Base-by-base conservation (phyloP, 371 early-diverging fungal species). In the Batkoa obscura region DNA sequence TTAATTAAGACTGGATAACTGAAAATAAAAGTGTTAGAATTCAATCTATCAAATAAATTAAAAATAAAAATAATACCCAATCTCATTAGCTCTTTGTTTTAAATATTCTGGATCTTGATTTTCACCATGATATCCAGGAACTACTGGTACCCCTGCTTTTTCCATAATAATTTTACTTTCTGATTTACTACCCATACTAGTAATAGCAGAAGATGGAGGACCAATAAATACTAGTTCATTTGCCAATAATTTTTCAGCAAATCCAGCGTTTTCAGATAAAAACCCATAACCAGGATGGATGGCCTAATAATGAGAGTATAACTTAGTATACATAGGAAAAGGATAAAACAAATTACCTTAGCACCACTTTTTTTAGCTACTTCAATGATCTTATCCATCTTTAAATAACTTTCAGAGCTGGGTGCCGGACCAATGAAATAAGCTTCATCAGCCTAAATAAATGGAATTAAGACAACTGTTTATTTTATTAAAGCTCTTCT, bases 221-320 rank as follows among this genome's bases (percentile, higher is more conserved):
- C 99, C 99, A 60, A 99, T 92, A 65, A 98, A 99, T 10, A 62
- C 64, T 8, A 76, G 62, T 1, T 78, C 75, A 43, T 74, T 76
- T 23, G 73, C 70, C 9, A 71, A 79, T 17, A 92, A 80, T 47
- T 71, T 73, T 37, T 84, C 75, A 8, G 90, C 88, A 69, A 99
- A 92, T 42, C 73, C 76, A 6, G 85, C 79, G 72, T 96, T 95
- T 67, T 99, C 99, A 4, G 94, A 93, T 58, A 94, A 78, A 74
- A 92, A 98, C 42, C 92, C 91, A 62, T 92, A 94, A 33, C 92
- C 92, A 0, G 94, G 94, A 65, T 96, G 94, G 47, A 96, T 84
- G 33, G 92, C 93, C 74, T 84, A 60, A 13, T 39, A 12, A 55
- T 42, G 31, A 33, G 30, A 36, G 31, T 32, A 17, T 15, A 15